A percentile compares a stretch with the other conserved stretches of the same genome.
phyloP scores from a whole-genome alignment of 106 monocot genomes.

The Posidonia australis region DNA sequence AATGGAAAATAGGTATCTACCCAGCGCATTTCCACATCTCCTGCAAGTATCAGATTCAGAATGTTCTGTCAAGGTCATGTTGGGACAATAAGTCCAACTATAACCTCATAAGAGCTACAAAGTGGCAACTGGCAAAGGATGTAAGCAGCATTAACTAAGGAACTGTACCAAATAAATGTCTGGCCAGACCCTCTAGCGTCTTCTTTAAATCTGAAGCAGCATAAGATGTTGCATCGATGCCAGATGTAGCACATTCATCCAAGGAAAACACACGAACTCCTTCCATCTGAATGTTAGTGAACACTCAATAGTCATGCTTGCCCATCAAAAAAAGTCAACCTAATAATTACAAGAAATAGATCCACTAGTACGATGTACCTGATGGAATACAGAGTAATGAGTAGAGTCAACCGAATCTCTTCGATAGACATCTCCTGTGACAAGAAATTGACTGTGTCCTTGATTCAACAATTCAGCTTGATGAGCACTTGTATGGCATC shows the following conservation, averaged over 20 bases:
- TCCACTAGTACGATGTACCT: constrained; percentile 34
- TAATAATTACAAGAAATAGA: background rate
- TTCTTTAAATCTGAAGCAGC: constrained; percentile 78
- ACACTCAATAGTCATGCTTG: background rate
- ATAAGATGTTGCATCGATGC: constrained; percentile 70
- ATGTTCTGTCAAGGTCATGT: constrained; percentile 3
- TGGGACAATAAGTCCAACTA: too few species aligned
- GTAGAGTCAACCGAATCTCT: constrained; percentile 90
- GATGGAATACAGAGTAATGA: constrained; percentile 99
- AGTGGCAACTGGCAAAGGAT: background rate
- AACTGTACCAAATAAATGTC: constrained; percentile 79
- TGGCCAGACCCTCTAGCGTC: constrained; percentile 84
- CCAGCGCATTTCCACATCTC: constrained; percentile 99
- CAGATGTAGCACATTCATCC: constrained; percentile 65
- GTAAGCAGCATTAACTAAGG: background rate
- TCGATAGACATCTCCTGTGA: constrained; percentile 97
- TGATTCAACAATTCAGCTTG: constrained; percentile 72
- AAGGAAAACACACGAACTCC: constrained; percentile 80
- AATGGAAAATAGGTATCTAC: constrained; percentile 99
- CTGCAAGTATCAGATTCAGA: constrained; percentile 26
- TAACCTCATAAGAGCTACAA: too few species aligned
- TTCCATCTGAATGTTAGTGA: constrained; percentile 73
- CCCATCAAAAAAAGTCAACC: too few species aligned
- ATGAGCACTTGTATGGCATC: constrained; percentile 98
- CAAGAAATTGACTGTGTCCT: constrained; percentile 81